Percentiles rank a stretch among this genome's conserved stretches.
These are phyloP conservation scores for Triangularia verruculosa DNA, from an alignment of 2,329 filamentous ascomycete species.

Conservation along the genomic window DNA sequence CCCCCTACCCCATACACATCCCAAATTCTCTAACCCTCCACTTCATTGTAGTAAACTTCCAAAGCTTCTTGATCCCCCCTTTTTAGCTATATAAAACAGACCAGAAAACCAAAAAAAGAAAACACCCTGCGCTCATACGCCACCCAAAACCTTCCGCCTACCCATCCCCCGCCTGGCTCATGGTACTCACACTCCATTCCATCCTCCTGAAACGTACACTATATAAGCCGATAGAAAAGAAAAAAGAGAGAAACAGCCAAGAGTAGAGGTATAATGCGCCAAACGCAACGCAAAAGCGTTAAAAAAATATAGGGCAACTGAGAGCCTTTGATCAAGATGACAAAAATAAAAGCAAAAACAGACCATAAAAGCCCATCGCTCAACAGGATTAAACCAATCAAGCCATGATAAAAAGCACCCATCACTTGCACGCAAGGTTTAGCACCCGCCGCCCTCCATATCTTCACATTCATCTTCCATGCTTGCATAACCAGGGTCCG, in stretches of 20 bases:
- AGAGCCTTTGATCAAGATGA: neutral
- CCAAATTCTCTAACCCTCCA: no score
- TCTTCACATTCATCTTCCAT: constrained; percentile 49
- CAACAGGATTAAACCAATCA: neutral
- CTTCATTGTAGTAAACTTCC: no score
- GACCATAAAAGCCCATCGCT: neutral
- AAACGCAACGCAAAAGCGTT: neutral
- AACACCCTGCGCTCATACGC: neutral
- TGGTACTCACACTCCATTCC: neutral
- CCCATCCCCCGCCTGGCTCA: neutral
- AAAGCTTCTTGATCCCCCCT: no score
- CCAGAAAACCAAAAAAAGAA: no score
- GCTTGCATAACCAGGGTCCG: constrained; percentile 58
- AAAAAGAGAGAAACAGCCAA: neutral
- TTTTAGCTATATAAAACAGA: no score
- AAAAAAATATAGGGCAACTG: neutral
- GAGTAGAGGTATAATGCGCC: neutral
- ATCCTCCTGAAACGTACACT: neutral
- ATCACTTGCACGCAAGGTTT: neutral
- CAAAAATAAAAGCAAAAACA: neutral
- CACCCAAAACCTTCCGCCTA: neutral
- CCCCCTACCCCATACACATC: no score
- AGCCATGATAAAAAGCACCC: neutral
- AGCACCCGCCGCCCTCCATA: constrained; percentile 27
- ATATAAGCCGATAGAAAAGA: neutral